phyloP scores from a whole-genome alignment of 805 yeast species.

The Kodamaea hsintzibuensis region DNA sequence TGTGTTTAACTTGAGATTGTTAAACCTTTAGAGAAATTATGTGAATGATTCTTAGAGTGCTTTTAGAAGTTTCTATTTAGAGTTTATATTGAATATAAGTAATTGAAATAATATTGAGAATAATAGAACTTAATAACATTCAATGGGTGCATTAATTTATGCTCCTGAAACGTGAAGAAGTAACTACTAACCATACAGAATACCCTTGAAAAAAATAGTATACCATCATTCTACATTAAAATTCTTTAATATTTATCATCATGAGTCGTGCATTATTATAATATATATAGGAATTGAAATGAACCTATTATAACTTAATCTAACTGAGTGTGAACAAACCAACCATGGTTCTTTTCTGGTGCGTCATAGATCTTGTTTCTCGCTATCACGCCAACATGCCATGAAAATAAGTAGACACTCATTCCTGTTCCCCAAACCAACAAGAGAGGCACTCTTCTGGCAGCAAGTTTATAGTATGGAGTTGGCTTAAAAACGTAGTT shows the following conservation, averaged over 20 bases:
- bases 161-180: too few species aligned
- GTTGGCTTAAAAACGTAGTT: constrained; percentile 15
- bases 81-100: neutral
- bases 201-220: too few species aligned
- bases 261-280: neutral
- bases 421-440: constrained; percentile 34
- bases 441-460: constrained; percentile 33
- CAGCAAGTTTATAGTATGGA: constrained; percentile 22
- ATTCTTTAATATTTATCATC: too few species aligned
- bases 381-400: constrained; percentile 26
- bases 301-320: neutral
- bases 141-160: too few species aligned
- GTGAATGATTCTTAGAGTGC: neutral
- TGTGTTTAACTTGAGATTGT: constrained; percentile 71
- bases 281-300: neutral
- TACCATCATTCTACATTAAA: neutral
- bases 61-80: neutral
- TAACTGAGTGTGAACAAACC: neutral
- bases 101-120: neutral
- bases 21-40: constrained; percentile 51
- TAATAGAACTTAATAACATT: too few species aligned
- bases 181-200: too few species aligned
- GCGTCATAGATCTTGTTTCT: constrained; percentile 28
- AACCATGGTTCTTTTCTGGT: constrained; percentile 26
- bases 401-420: constrained; percentile 36